Conservation (phyloP, 2,329 filamentous ascomycete genomes). For the Fusarium sp. region DNA sequence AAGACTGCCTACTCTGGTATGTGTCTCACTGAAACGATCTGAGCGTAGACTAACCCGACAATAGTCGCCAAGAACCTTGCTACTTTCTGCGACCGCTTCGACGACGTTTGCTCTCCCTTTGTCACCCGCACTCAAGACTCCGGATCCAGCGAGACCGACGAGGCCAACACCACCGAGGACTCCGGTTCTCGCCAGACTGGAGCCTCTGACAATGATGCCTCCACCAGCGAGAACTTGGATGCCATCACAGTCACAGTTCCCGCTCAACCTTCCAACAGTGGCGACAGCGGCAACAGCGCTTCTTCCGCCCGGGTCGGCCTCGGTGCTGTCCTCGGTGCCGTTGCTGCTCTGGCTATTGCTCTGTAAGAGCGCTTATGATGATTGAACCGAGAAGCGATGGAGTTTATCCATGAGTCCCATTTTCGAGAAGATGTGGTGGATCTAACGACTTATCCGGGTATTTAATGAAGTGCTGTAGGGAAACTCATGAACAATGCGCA, state of each 20-base stretch:
- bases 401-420: slow-evolving; percentile 6
- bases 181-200: slow-evolving; percentile 2
- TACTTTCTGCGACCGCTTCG: slow-evolving; percentile 43
- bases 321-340: slow-evolving; percentile 34
- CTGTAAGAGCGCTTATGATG: slow-evolving; percentile 29
- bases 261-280: slow-evolving; percentile 9
- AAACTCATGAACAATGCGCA: slow-evolving; percentile 9
- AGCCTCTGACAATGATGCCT: background rate
- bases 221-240: background rate
- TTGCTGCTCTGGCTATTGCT: slow-evolving; percentile 34
- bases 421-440: slow-evolving; percentile 10
- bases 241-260: slow-evolving; percentile 14
- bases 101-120: slow-evolving; percentile 38
- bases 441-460: slow-evolving; percentile 30
- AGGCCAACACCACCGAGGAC: slow-evolving; percentile 14
- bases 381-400: background rate
- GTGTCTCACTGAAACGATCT: background rate
- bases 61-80: slow-evolving; percentile 43
- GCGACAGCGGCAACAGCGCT: slow-evolving; percentile 24
- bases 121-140: slow-evolving; percentile 10
- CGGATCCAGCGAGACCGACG: background rate
- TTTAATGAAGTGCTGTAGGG: slow-evolving; percentile 35
- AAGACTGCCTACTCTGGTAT: slow-evolving; percentile 40
- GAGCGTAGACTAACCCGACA: slow-evolving; percentile 16
- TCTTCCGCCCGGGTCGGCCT: slow-evolving; percentile 27